Percentiles rank a stretch among this genome's conserved stretches.
Evolutionary conservation across 106 monocot species (phyloP).

Genomic region (Amphibolis antarctica): DNA sequence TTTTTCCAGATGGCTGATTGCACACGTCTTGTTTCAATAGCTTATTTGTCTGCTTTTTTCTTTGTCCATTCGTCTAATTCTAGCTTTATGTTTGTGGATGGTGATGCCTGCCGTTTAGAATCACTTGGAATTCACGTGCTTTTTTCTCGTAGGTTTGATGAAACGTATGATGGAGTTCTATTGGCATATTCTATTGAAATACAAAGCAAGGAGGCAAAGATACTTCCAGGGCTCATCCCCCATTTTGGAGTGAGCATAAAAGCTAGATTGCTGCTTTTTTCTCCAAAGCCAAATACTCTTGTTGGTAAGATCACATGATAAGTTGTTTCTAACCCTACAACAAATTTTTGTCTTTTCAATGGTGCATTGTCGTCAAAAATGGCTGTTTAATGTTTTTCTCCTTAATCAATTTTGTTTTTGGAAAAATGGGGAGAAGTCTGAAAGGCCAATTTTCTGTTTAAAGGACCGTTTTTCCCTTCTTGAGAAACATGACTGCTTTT

Average conservation of each 20-base stretch:
- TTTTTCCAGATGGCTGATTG: too few relatives aligned
- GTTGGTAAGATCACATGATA: constrained; percentile 31
- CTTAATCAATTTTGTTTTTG: too few relatives aligned
- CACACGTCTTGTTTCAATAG: too few relatives aligned
- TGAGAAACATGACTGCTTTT: too few relatives aligned
- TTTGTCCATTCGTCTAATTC: too few relatives aligned
- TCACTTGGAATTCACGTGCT: neutral
- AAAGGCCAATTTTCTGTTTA: too few relatives aligned
- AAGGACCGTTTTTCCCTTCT: too few relatives aligned
- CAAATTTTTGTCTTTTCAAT: too few relatives aligned
- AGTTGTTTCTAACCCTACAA: too few relatives aligned
- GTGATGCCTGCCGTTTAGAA: neutral
- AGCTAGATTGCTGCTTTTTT: constrained; percentile 67
- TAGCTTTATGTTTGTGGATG: neutral
- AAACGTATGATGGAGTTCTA: constrained; percentile 67
- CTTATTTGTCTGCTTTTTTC: too few relatives aligned
- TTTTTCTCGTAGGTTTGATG: constrained; percentile 46
- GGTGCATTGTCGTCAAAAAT: too few relatives aligned
- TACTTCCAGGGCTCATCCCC: constrained; percentile 72
- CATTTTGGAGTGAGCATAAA: constrained; percentile 56
- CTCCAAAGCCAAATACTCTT: constrained; percentile 66
- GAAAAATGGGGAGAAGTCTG: neutral
- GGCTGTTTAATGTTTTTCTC: too few relatives aligned
- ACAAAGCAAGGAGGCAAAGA: constrained; percentile 31
- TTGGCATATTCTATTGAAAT: constrained; percentile 47